These are phyloP conservation scores for Coemansia sp. DNA, from an alignment of 192 early-diverging fungal species.

Conservation along the genomic window DNA sequence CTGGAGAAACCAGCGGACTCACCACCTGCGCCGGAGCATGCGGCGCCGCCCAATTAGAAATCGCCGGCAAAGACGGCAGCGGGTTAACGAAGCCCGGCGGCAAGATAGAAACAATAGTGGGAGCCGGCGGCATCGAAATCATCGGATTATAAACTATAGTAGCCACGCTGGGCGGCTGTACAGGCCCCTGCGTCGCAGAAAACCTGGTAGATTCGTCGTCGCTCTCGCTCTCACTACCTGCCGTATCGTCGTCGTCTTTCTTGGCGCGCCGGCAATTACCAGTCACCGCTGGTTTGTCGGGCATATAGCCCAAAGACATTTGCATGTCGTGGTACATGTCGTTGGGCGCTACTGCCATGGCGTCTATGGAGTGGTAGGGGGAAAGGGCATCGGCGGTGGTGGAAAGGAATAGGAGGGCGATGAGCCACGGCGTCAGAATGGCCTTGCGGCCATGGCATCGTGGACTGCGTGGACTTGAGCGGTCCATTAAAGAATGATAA, in stretches of 20 bases:
- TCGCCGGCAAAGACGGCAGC: not conserved
- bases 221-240: slow-evolving; percentile 20
- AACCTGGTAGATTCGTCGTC: not conserved
- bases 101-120: not conserved
- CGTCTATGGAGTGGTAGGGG: not conserved
- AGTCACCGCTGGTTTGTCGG: not conserved
- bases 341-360: not conserved
- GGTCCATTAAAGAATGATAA: no score
- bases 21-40: no score
- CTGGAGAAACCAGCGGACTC: no score
- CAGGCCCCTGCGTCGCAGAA: not conserved
- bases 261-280: not conserved
- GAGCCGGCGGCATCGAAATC: not conserved
- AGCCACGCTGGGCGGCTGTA: not conserved
- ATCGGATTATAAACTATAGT: not conserved
- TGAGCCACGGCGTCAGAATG: slow-evolving; percentile 15
- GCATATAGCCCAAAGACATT: not conserved
- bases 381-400: not conserved
- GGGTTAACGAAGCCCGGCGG: not conserved
- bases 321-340: not conserved
- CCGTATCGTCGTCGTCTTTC: not conserved
- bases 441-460: not conserved
- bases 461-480: not conserved
- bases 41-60: not conserved
- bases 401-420: slow-evolving; percentile 2